phyloP scores from a whole-genome alignment of 257 asterid genomes.

The Echium plantagineum region DNA sequence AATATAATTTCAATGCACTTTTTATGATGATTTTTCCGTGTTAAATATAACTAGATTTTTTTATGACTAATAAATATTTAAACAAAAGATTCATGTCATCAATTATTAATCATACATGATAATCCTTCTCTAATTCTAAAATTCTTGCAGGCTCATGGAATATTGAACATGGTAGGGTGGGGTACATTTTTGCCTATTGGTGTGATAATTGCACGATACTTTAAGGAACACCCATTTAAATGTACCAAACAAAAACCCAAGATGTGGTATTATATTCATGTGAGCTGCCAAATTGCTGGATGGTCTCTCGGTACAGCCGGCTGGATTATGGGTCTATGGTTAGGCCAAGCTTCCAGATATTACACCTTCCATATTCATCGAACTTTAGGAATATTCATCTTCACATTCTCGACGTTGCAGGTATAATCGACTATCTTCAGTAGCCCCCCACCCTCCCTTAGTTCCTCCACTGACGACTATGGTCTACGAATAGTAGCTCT shows the following conservation, averaged over 20 bases:
- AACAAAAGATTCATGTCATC: too few relatives aligned
- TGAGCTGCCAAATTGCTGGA: constrained; percentile 31
- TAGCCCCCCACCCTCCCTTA: too few relatives aligned
- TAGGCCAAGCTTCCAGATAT: constrained; percentile 26
- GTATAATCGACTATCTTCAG: too few relatives aligned
- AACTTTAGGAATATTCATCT: constrained; percentile 25
- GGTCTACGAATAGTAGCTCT: too few relatives aligned
- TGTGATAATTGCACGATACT: constrained; percentile 44
- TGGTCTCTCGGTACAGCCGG: constrained; percentile 35
- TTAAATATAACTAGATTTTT: too few relatives aligned
- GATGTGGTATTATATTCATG: constrained; percentile 25
- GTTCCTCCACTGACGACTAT: too few relatives aligned
- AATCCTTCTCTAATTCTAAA: neutral
- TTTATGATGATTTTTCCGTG: too few relatives aligned
- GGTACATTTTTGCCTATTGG: constrained; percentile 52
- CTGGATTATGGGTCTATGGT: constrained; percentile 44
- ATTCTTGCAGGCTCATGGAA: constrained; percentile 42
- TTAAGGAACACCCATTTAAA: constrained; percentile 7
- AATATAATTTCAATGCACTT: too few relatives aligned
- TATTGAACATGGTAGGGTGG: constrained; percentile 53
- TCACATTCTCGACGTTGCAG: constrained; percentile 43
- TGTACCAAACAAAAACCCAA: too few relatives aligned
- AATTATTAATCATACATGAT: too few relatives aligned
- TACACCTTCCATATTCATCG: constrained; percentile 29
- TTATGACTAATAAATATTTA: too few relatives aligned